Percentiles rank a stretch among this genome's conserved stretches.
These are phyloP conservation scores for Trichoderma asperellum DNA, from an alignment of 2,329 filamentous ascomycete genomes.

Conservation along the genomic window DNA sequence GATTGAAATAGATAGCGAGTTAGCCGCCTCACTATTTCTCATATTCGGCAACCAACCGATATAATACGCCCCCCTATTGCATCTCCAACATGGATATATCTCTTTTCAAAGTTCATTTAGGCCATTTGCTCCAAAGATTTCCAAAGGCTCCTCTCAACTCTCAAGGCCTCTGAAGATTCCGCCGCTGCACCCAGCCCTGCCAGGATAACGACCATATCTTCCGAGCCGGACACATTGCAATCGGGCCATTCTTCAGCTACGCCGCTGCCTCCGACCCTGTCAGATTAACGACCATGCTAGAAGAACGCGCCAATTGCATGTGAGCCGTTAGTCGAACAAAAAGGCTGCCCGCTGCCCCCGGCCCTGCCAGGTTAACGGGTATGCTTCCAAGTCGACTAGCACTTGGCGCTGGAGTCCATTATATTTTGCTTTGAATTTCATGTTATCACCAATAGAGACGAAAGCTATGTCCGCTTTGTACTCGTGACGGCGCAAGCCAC, in stretches of 20 bases:
- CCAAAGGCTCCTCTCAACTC: neutral
- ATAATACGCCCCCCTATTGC: neutral
- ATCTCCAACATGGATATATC: neutral
- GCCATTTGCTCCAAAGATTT: neutral
- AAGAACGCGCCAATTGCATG: neutral
- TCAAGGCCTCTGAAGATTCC: neutral
- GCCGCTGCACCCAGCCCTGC: constrained; percentile 20
- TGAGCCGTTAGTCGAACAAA: neutral
- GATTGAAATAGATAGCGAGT: neutral
- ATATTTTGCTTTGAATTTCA: neutral
- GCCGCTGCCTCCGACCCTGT: constrained; percentile 14
- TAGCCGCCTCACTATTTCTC: neutral
- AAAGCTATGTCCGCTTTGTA: neutral
- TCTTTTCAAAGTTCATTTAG: neutral
- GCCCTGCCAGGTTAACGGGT: constrained; percentile 6
- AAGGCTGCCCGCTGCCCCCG: constrained; percentile 10
- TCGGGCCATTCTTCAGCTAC: neutral
- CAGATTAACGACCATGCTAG: constrained; percentile 14
- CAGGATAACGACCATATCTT: constrained; percentile 18
- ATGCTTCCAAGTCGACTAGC: neutral
- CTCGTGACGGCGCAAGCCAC: neutral
- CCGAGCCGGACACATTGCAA: neutral
- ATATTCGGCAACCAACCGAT: neutral
- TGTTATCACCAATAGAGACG: neutral
- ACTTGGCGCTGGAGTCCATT: neutral